Conservation (phyloP, 495 filamentous ascomycete genomes). For the Aspergillus steynii region DNA sequence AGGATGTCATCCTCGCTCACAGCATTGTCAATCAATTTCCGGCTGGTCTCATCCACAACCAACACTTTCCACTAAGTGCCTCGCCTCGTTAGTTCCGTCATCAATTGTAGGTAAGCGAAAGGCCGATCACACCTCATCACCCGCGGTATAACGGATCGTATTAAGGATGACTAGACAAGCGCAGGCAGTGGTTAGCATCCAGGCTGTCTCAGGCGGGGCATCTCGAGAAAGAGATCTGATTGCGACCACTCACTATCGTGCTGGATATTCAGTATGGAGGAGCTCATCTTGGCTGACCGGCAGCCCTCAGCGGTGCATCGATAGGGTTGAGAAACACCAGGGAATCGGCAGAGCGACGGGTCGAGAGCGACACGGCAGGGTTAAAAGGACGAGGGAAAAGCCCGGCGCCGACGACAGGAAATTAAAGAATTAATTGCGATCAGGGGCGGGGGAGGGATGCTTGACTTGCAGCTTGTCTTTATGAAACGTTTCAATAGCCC, state of each 20-base stretch:
- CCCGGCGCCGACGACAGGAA: slow-evolving; percentile 1
- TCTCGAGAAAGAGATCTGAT: background rate
- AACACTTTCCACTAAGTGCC: slow-evolving; percentile 86
- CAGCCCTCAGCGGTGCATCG: slow-evolving; percentile 33
- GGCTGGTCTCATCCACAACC: slow-evolving; percentile 78
- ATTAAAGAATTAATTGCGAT: slow-evolving; percentile 1
- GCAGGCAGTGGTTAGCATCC: background rate
- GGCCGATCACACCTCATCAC: slow-evolving; percentile 53
- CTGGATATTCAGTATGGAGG: slow-evolving; percentile 53
- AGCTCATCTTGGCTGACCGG: slow-evolving; percentile 45
- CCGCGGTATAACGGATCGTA: slow-evolving; percentile 58
- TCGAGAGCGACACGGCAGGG: background rate
- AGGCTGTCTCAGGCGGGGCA: background rate
- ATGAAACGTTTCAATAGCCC: slow-evolving; percentile 28
- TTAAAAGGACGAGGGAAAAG: slow-evolving; percentile 1
- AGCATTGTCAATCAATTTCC: slow-evolving; percentile 80
- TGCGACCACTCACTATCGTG: slow-evolving; percentile 45
- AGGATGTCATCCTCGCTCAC: slow-evolving; percentile 94
- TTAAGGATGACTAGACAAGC: slow-evolving; percentile 54
- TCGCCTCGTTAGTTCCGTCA: slow-evolving; percentile 28
- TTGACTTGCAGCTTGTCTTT: slow-evolving; percentile 12
- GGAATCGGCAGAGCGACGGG: background rate
- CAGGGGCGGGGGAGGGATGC: slow-evolving; percentile 8
- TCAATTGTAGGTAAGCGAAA: slow-evolving; percentile 22
- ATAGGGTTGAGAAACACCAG: slow-evolving; percentile 8